Evolutionary conservation across 371 early-diverging fungal genomes (phyloP), one percentile per base, ranked within the genome.

Genomic region (Mortierella polycephala): DNA sequence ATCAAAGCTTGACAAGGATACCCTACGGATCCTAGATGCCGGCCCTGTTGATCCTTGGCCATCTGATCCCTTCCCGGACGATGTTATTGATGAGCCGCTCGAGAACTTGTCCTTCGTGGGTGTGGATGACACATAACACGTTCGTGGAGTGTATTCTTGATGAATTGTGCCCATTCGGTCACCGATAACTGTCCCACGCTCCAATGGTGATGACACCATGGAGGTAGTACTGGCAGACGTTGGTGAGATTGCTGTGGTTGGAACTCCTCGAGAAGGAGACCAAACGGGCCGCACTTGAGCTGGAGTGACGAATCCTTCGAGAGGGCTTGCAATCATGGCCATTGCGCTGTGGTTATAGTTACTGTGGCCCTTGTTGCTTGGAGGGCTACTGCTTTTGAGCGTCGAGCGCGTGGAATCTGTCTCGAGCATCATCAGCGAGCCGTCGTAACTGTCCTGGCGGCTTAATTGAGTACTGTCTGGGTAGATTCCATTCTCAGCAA

Each of bases 1-100:
- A 58, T 77, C 79, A 57, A 77, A 72, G 21, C 69, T 72, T 1
- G 79, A 61, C 11, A 77, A 56, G 7, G 79, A 77, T 5, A 77
- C 72, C 18, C 79, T 60, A 5, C 77, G 71, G 16, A 23, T 47
- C 21, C 66, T 49, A 3, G 57, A 46, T 10, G 52, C 44, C 14
- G 50, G 63, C 5, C 50, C 64, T 0, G 54, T 2, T 12, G 44
- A 39, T 44, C 37, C 56, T 62, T 68, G 60, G 21, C 68, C 53
- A 14, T 57, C 37, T 54, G 60, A 46, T 46, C 2, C 11, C 13
- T 11, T 13, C 5, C 13, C 11, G 46, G 46, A 46, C 6, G 46
- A 46, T 11, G 16, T 2, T 6, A 16, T 13, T 11, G 46, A 46
- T 0, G 51, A 51, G 18, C 10, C 20, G 51, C 20, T 18, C 0